A percentile compares a stretch with the other conserved stretches of the same genome.
Evolutionary conservation across 2,329 filamentous ascomycete genomes (phyloP).

Genomic region (Colletotrichum sp.): DNA sequence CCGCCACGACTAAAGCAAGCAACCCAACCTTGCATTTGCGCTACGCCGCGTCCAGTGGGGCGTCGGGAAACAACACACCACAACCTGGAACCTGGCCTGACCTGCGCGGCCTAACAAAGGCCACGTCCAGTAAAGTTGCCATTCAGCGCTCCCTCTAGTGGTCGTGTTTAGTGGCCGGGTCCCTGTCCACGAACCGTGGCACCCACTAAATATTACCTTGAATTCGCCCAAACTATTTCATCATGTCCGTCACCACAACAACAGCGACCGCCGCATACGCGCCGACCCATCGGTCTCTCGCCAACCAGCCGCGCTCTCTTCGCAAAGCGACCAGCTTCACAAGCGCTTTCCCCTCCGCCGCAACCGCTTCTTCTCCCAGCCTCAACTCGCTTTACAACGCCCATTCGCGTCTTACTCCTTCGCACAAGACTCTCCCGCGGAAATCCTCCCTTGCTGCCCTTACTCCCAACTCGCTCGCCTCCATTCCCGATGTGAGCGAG

Average conservation of each 20-base stretch:
- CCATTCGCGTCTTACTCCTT: conserved; percentile 50
- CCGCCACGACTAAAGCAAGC: conserved; percentile 1
- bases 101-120: neutral
- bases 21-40: conserved; percentile 1
- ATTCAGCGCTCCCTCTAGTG: conserved; percentile 2
- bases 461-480: conserved; percentile 65
- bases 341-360: conserved; percentile 35
- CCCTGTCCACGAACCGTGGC: conserved; percentile 5
- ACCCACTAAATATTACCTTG: conserved; percentile 9
- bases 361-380: conserved; percentile 63
- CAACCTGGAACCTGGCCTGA: conserved; percentile 16
- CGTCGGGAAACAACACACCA: conserved; percentile 9
- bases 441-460: conserved; percentile 76
- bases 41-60: conserved; percentile 8
- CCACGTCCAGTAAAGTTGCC: conserved; percentile 9
- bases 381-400: conserved; percentile 56
- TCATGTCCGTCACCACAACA: conserved; percentile 23
- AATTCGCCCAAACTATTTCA: conserved; percentile 1
- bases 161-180: neutral
- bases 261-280: conserved; percentile 19
- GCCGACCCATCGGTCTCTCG: conserved; percentile 21
- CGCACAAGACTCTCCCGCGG: conserved; percentile 56
- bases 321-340: conserved; percentile 44
- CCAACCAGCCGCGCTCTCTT: conserved; percentile 37
- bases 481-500: conserved; percentile 70